Evolutionary conservation across 495 filamentous ascomycete species (phyloP).

Genomic region (Friedmanniomyces simplex): DNA sequence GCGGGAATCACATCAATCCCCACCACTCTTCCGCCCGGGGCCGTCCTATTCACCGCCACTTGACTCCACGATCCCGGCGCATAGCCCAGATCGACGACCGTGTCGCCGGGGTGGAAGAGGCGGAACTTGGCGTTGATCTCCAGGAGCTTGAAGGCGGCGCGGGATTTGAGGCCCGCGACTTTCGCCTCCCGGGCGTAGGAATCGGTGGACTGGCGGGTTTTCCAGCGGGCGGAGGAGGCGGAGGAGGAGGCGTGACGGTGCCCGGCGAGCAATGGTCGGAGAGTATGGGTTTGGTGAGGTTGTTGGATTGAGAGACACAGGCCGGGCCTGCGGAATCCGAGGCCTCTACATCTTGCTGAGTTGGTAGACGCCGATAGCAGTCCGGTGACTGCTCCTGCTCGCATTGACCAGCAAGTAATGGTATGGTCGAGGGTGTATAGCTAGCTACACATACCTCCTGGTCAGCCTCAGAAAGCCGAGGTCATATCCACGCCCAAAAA

Average conservation of each 20-base stretch:
- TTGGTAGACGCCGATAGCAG: not conserved
- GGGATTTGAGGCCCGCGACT: constrained; percentile 67
- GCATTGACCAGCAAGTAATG: not conserved
- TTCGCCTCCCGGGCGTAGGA: constrained; percentile 57
- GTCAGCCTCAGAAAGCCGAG: too few relatives aligned
- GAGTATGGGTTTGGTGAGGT: not conserved
- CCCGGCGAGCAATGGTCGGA: not conserved
- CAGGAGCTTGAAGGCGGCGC: constrained; percentile 86
- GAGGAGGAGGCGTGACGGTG: constrained; percentile 24
- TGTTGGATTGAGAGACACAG: not conserved
- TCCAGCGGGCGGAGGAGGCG: constrained; percentile 74
- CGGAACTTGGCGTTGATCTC: constrained; percentile 75
- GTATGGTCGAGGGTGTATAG: not conserved
- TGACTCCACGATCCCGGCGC: constrained; percentile 94
- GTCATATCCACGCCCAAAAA: too few relatives aligned
- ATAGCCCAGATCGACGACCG: constrained; percentile 89
- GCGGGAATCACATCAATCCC: constrained; percentile 92
- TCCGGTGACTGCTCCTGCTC: not conserved
- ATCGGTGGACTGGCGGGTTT: constrained; percentile 63
- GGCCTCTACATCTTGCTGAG: not conserved
- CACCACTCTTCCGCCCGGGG: constrained; percentile 66
- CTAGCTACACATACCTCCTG: not conserved
- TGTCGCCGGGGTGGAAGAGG: constrained; percentile 68
- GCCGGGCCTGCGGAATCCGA: not conserved
- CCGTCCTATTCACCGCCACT: constrained; percentile 70